Evolutionary conservation across 2,329 filamentous ascomycete species (phyloP).

Genomic region (Neofusicoccum sp.): DNA sequence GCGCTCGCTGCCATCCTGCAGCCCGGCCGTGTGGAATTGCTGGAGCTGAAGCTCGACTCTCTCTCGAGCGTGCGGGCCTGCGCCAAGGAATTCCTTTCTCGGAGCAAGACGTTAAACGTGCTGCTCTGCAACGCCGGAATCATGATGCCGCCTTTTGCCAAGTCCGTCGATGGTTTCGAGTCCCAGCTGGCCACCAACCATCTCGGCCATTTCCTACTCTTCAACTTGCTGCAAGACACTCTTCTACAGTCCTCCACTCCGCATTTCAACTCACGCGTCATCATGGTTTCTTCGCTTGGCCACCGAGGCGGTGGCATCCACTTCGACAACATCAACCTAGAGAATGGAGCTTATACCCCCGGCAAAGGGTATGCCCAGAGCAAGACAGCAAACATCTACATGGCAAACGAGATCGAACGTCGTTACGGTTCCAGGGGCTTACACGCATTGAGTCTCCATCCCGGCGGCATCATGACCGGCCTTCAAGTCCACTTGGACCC

Average conservation of each 20-base stretch:
- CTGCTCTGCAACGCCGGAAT: constrained; percentile 42
- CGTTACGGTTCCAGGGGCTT: constrained; percentile 22
- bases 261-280: constrained; percentile 30
- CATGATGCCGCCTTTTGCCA: constrained; percentile 31
- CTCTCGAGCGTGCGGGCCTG: constrained; percentile 25
- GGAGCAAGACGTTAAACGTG: constrained; percentile 31
- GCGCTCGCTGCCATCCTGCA: constrained; percentile 21
- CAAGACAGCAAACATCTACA: constrained; percentile 31
- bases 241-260: constrained; percentile 29
- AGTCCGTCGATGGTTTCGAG: constrained; percentile 45
- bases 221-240: constrained; percentile 42
- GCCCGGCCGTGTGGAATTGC: constrained; percentile 33
- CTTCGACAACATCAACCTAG: constrained; percentile 43
- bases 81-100: constrained; percentile 23
- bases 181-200: constrained; percentile 48
- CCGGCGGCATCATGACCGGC: constrained; percentile 30
- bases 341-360: constrained; percentile 37
- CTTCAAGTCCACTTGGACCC: constrained; percentile 43
- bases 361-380: constrained; percentile 24
- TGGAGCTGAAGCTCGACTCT: constrained; percentile 29
- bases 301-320: constrained; percentile 30
- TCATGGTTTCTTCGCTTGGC: constrained; percentile 28
- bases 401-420: constrained; percentile 22
- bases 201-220: constrained; percentile 46
- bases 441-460: constrained; percentile 31